Conservation (phyloP, 305 asterid species). For the Solanum hybrid region DNA sequence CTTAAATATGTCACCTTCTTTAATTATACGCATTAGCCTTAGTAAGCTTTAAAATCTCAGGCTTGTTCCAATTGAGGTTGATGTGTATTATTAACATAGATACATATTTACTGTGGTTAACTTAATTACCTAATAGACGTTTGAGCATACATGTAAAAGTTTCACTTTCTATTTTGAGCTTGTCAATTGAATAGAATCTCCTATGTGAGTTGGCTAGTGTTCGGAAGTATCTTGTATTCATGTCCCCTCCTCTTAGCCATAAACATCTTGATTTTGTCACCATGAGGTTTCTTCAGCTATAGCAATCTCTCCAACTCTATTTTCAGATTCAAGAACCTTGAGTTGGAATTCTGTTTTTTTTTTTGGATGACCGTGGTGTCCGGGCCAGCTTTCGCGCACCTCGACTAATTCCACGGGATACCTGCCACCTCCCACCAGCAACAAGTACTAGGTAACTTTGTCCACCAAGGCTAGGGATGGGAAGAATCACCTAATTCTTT, state of each 20-base stretch:
- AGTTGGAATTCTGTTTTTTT: background rate
- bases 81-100: background rate
- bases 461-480: background rate
- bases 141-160: background rate
- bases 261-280: background rate
- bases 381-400: background rate
- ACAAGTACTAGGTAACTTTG: background rate
- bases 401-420: background rate
- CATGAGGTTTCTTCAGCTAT: background rate
- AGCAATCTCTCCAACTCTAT: background rate
- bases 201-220: background rate
- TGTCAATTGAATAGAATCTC: background rate
- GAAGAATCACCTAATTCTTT: background rate
- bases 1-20: background rate
- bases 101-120: background rate
- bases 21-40: background rate
- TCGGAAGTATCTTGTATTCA: background rate
- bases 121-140: background rate
- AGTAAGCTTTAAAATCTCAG: background rate
- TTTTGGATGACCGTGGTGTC: background rate
- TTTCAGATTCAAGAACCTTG: background rate
- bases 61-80: background rate
- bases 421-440: background rate
- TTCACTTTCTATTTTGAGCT: background rate
- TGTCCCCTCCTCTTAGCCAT: background rate